Percentiles rank a stretch among this genome's conserved stretches.
phyloP scores from a whole-genome alignment of 371 early-diverging fungal genomes.

The Mucor circinelloides region DNA sequence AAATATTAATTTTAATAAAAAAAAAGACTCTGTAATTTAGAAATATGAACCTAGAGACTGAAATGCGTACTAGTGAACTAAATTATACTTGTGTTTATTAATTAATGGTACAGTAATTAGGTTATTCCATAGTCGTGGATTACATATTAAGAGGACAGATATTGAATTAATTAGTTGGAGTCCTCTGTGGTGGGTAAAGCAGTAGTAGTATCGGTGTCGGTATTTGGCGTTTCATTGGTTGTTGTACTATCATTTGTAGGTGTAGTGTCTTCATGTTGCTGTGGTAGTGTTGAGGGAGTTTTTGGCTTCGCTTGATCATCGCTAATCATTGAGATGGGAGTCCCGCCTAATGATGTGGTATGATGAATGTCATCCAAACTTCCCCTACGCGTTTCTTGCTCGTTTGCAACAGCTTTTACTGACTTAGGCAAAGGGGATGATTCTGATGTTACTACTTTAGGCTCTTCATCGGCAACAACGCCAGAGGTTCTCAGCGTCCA shows the following conservation, averaged over 20 bases:
- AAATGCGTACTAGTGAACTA: not conserved
- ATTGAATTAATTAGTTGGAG: not conserved
- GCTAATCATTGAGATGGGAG: not conserved
- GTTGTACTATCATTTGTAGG: not conserved
- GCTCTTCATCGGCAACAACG: not conserved
- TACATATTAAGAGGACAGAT: not conserved
- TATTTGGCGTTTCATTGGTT: not conserved
- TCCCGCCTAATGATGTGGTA: not conserved
- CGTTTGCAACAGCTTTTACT: conserved; percentile 1
- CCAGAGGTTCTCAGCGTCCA: conserved; percentile 38
- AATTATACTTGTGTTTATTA: not conserved
- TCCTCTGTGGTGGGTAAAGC: not conserved
- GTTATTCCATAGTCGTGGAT: not conserved
- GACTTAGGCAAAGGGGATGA: conserved; percentile 32
- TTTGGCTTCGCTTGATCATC: not conserved
- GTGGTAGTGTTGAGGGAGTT: not conserved
- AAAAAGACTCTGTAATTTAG: not conserved
- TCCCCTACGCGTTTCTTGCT: conserved; percentile 19
- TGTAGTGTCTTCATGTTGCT: not conserved
- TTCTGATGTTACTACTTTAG: conserved; percentile 17
- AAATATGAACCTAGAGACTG: not conserved
- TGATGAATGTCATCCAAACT: conserved; percentile 20
- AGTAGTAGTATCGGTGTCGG: not conserved
- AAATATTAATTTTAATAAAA: not conserved
- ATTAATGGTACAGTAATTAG: not conserved